phyloP scores from a whole-genome alignment of 2,329 filamentous ascomycete genomes.

The Sclerotinia trifoliorum region DNA sequence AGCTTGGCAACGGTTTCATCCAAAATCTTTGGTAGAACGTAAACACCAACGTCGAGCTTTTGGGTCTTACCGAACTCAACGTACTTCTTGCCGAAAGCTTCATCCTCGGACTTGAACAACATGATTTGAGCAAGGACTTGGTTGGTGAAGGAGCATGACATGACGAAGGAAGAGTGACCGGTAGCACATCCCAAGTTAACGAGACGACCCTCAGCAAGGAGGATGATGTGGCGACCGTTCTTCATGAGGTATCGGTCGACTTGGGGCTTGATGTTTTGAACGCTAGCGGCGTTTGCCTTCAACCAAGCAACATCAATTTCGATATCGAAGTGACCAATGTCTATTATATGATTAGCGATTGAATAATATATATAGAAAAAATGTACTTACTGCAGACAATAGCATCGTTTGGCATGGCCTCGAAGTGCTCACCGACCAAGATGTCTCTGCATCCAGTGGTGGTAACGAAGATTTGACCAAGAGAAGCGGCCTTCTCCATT shows the following conservation, averaged over 20 bases:
- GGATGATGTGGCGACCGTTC: constrained; percentile 94
- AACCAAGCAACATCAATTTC: constrained; percentile 99
- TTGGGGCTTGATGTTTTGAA: constrained; percentile 99
- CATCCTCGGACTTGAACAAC: constrained; percentile 90
- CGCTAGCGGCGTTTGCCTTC: constrained; percentile 90
- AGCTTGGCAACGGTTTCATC: constrained; percentile 97
- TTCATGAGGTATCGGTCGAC: constrained; percentile 97
- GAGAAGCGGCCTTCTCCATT: constrained; percentile 90
- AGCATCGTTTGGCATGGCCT: constrained; percentile 93
- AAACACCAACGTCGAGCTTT: constrained; percentile 89
- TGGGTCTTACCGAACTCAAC: constrained; percentile 90
- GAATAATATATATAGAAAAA: constrained; percentile 7
- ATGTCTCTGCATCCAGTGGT: constrained; percentile 99
- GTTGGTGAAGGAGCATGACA: constrained; percentile 99
- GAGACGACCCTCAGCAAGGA: constrained; percentile 95
- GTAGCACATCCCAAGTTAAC: constrained; percentile 99
- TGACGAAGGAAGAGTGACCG: constrained; percentile 99
- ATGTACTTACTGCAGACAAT: constrained; percentile 85
- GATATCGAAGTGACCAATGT: constrained; percentile 99
- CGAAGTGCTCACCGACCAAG: constrained; percentile 86
- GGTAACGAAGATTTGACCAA: constrained; percentile 98
- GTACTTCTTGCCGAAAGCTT: constrained; percentile 88
- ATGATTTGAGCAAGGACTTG: constrained; percentile 99
- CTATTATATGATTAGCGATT: constrained; percentile 41
- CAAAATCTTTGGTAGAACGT: constrained; percentile 96